Evolutionary conservation across 192 early-diverging fungal species (phyloP), one percentile per base, ranked within the genome.

Genomic region (Powellomyces hirtus): DNA sequence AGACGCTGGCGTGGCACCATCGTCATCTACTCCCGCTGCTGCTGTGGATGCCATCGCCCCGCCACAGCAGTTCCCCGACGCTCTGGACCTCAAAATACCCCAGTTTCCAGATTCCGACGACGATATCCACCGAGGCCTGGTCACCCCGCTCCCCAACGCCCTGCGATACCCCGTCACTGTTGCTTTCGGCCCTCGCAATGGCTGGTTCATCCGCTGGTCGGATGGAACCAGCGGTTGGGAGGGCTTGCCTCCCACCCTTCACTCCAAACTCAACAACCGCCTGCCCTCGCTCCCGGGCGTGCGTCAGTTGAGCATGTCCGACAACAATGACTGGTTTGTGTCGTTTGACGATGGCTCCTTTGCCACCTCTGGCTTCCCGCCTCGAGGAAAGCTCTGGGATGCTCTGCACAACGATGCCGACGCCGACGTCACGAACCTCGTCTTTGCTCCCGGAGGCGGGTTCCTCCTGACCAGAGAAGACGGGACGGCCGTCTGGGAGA

Each of bases 391-490:
- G 61, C 55, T 76, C 16, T 50, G 31, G 35, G 64, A 76, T 36
- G 69, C 53, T 0, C 33, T 76, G 22, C 55, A 60, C 38, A 62
- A 66, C 38, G 53, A 66, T 10, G 55, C 40, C 18, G 69, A 67
- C 40, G 69, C 61, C 18, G 75, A 69, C 27, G 52, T 71, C 18
- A 62, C 38, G 13, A 50, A 55, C 24, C 52, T 76, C 1, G 58
- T 65, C 38, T 76, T 76, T 76, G 75, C 75, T n/a, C 75, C 75
- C 14, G 75, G 64, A 45, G 75, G 70, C 13, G 75, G 75, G 2
- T 76, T 70, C 66, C 36, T 71, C 8, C 37, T 76, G 27, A 51
- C 66, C 10, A 27, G 68, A 27, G 53, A 71, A 10, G 66, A 76
- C 31, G 75, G 75, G 7, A 58, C 75, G 35, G 53, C 49, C 35